Base-by-base conservation (phyloP, 2,329 filamentous ascomycete species). In the Colletotrichum brevisporum region DNA sequence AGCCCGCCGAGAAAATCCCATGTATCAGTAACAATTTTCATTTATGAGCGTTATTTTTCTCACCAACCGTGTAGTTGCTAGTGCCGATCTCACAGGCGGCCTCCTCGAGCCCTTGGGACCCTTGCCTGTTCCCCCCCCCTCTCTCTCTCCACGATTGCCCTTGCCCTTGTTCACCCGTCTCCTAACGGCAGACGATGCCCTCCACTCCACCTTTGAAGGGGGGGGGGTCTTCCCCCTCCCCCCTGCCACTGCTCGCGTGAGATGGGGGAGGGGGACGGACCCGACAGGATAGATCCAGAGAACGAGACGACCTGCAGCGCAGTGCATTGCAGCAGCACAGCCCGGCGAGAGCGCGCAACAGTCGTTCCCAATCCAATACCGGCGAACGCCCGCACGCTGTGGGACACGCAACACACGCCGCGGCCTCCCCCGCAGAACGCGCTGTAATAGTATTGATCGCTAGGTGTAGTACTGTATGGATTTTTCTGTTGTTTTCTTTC, bases 21-120 rank as follows among this genome's bases (percentile, higher is more conserved):
- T 24, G 21, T 24, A 24, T 24, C 21, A 24, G 21, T 24, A 24
- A 24, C 21, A 24, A 24, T 24, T 24, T 24, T 31, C 27, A 31
- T 31, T 31, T 10, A 31, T 31, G 27, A 31, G 27, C 8, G 27
- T 31, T 31, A 24, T 31, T 31, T 31, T 31, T 31, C 27, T 31
- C 27, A 43, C 41, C 41, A 43, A 15, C 41, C 16, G 41, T 12
- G 41, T 8, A 31, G 27, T 4, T 31, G 27, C 43, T 62, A 62
- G 63, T 31, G 63, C 51, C 63, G 43, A 67, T 67, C 57, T 47
- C 63, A 62, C 62, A 54, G 59, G 59, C 59, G 59, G 59, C 59
- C 59, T 62, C 59, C 59, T 53, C 6, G 24, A 31, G 27, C 10
- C 27, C 50, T 50, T 31, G n/a, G n/a, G 50, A 62, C 50, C 50